These are phyloP conservation scores for Malassezia brasiliensis DNA, from an alignment of 1,284 basidiomycete species.

Conservation along the genomic window DNA sequence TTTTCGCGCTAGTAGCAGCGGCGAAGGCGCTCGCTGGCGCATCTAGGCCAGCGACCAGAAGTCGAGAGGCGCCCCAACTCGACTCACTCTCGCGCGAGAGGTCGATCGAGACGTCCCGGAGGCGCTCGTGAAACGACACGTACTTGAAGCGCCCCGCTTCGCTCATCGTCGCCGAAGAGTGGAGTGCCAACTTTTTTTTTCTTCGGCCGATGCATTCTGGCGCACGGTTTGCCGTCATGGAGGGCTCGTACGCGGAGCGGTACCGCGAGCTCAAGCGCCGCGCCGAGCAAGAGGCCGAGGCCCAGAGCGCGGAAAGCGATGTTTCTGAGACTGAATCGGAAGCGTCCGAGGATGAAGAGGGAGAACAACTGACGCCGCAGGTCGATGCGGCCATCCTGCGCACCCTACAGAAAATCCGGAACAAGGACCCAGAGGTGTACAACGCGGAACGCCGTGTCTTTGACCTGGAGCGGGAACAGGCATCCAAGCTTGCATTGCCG, in stretches of 20 bases:
- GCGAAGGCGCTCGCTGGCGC: constrained; percentile 13
- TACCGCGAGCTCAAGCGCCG: constrained; percentile 44
- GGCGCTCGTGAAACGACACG: constrained; percentile 46
- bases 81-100: constrained; percentile 20
- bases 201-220: not conserved
- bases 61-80: constrained; percentile 18
- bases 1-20: constrained; percentile 6
- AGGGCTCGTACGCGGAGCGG: constrained; percentile 39
- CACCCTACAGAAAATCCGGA: constrained; percentile 75
- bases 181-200: constrained; percentile 7
- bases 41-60: constrained; percentile 28
- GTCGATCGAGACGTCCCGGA: constrained; percentile 38
- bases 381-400: constrained; percentile 89
- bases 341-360: constrained; percentile 85
- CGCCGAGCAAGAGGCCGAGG: constrained; percentile 33
- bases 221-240: constrained; percentile 26
- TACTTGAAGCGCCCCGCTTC: constrained; percentile 28
- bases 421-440: constrained; percentile 75
- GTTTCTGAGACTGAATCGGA: constrained; percentile 49
- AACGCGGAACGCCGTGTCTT: constrained; percentile 51
- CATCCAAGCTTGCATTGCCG: not conserved
- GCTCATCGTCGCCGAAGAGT: constrained; percentile 14
- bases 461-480: constrained; percentile 25
- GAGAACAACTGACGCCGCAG: constrained; percentile 84
- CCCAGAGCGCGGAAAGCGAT: constrained; percentile 25